Evolutionary conservation across 129 eudicot genomes (phyloP).

Genomic region (Ambrosia artemisiifolia): DNA sequence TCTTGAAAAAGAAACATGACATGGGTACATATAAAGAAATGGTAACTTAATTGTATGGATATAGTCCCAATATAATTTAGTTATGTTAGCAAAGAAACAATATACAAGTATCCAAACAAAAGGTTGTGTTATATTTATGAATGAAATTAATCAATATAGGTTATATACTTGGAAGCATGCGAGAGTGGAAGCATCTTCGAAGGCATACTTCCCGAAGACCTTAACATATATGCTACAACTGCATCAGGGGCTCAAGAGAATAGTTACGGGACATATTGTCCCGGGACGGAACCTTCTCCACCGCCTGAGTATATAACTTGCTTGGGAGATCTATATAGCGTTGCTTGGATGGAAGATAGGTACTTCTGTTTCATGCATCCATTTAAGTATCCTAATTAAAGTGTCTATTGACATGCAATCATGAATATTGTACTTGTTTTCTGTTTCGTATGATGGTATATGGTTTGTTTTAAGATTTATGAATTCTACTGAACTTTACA

Average conservation of each 20-base stretch:
- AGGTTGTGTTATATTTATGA: neutral
- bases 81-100: neutral
- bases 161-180: conserved; percentile 84
- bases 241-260: conserved; percentile 85
- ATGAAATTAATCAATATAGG: conserved; percentile 32
- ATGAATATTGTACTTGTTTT: neutral
- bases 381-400: neutral
- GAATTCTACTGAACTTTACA: neutral
- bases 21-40: conserved; percentile 59
- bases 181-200: conserved; percentile 92
- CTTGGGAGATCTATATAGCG: conserved; percentile 85
- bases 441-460: neutral
- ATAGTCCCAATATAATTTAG: neutral
- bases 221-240: conserved; percentile 69
- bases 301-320: conserved; percentile 82
- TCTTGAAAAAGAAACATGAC: conserved; percentile 73
- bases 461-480: neutral
- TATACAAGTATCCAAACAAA: neutral
- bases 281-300: conserved; percentile 81
- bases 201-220: conserved; percentile 76
- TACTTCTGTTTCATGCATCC: conserved; percentile 4
- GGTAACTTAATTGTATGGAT: conserved; percentile 62
- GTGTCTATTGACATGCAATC: neutral
- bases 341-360: conserved; percentile 99
- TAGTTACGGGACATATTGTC: conserved; percentile 90